phyloP scores from a whole-genome alignment of 768 basidiomycete genomes.

The Boletus sensibilis region DNA sequence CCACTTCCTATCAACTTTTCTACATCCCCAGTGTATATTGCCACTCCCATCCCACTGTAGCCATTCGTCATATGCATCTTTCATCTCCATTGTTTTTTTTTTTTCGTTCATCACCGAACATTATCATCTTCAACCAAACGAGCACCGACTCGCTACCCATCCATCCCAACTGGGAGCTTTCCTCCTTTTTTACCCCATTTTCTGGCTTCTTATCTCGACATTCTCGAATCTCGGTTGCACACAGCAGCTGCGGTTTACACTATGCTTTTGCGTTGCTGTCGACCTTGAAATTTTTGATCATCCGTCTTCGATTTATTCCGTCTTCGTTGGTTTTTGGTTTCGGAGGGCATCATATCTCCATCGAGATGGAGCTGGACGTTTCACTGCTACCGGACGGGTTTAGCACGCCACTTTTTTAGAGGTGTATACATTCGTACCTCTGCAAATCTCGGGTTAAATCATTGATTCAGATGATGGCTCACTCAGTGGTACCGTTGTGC shows the following conservation, averaged over 20 bases:
- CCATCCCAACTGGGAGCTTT: conserved; percentile 8
- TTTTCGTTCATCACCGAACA: conserved; percentile 1
- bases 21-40: conserved; percentile 32
- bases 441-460: background rate
- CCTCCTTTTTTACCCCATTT: conserved; percentile 13
- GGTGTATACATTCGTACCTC: conserved; percentile 1
- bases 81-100: conserved; percentile 1
- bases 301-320: conserved; percentile 5
- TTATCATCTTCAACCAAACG: background rate
- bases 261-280: background rate
- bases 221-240: conserved; percentile 3
- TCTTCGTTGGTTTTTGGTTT: conserved; percentile 5
- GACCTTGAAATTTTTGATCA: background rate
- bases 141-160: conserved; percentile 1
- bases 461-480: background rate
- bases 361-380: conserved; percentile 23
- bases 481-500: background rate
- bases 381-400: conserved; percentile 3
- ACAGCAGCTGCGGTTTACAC: background rate
- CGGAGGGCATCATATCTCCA: conserved; percentile 13
- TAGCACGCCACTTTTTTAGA: conserved; percentile 2
- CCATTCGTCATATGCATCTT: conserved; percentile 30
- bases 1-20: conserved; percentile 9
- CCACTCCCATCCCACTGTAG: conserved; percentile 30
- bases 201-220: background rate